phyloP scores from a whole-genome alignment of 176 grass and related monocot species.

The Aegilops sharonensis region DNA sequence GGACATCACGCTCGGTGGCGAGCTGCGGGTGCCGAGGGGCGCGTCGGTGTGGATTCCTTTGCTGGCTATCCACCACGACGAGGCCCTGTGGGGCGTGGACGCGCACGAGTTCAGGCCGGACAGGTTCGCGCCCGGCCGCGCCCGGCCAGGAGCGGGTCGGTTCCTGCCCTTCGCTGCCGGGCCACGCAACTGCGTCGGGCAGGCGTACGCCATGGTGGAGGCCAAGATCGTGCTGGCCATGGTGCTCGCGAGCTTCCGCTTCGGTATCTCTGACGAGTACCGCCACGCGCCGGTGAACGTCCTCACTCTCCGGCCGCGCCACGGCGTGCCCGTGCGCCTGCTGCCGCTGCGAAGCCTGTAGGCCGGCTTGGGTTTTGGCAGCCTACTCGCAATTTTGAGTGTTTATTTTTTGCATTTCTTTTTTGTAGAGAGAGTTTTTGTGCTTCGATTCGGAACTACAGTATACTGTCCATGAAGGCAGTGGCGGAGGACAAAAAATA shows the following conservation, averaged over 20 bases:
- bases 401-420: not conserved
- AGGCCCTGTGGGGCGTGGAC: conserved; percentile 67
- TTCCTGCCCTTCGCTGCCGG: conserved; percentile 92
- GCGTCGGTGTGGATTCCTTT: conserved; percentile 91
- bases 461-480: no score
- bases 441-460: not conserved
- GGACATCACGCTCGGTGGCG: conserved; percentile 67
- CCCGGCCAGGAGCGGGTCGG: conserved; percentile 38
- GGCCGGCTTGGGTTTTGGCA: not conserved
- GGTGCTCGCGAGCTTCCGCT: conserved; percentile 71
- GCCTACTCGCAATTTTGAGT: conserved; percentile 14
- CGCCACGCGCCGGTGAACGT: conserved; percentile 83
- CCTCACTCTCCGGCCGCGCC: conserved; percentile 79
- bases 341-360: conserved; percentile 35
- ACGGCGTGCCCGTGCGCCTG: conserved; percentile 74
- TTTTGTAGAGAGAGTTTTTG: conserved; percentile 19
- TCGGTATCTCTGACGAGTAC: conserved; percentile 81
- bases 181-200: conserved; percentile 87
- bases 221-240: conserved; percentile 83
- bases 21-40: conserved; percentile 69
- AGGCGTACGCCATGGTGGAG: conserved; percentile 82
- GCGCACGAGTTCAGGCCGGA: conserved; percentile 84
- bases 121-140: conserved; percentile 49
- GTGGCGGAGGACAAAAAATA: no score
- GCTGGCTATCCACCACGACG: conserved; percentile 89